Conservation (phyloP, 2,329 filamentous ascomycete genomes). For the Penicillium thymicola region DNA sequence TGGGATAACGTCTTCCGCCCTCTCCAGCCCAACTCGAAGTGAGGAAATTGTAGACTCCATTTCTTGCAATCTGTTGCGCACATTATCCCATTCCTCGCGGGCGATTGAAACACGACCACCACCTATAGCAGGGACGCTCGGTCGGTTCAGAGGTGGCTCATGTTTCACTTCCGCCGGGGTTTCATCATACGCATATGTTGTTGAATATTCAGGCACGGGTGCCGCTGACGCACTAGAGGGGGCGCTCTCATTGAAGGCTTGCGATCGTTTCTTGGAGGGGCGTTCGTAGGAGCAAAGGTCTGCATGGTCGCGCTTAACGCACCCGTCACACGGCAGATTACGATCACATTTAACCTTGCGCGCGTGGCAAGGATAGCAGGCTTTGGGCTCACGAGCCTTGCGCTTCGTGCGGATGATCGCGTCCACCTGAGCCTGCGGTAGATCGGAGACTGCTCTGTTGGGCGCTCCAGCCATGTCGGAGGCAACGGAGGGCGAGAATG, state of each 20-base stretch:
- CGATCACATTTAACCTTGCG: conserved; percentile 51
- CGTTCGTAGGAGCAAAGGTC: conserved; percentile 50
- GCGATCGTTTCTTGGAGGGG: conserved; percentile 45
- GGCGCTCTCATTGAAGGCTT: conserved; percentile 25
- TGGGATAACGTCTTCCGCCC: conserved; percentile 32
- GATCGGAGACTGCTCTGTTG: conserved; percentile 36
- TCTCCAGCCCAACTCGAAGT: conserved; percentile 40
- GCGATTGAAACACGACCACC: conserved; percentile 38
- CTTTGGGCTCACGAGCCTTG: conserved; percentile 48
- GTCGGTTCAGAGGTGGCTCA: conserved; percentile 19
- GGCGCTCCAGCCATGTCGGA: conserved; percentile 24
- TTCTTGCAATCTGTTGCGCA: conserved; percentile 41
- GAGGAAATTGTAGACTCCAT: conserved; percentile 43
- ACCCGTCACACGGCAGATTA: conserved; percentile 49
- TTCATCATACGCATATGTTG: conserved; percentile 19
- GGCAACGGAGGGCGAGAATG: conserved; percentile 29
- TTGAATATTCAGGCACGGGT: conserved; percentile 9
- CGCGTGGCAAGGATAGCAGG: conserved; percentile 46
- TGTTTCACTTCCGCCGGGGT: conserved; percentile 23
- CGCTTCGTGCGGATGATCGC: conserved; percentile 48
- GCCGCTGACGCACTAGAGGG: conserved; percentile 11
- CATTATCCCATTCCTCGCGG: conserved; percentile 45
- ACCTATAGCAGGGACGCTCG: conserved; percentile 13
- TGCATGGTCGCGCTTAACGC: conserved; percentile 49
- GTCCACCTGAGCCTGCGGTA: conserved; percentile 46